A percentile compares a stretch with the other conserved stretches of the same genome.
Conservation (phyloP, 2,329 filamentous ascomycete genomes). For the Diaporthe citrichinensis region DNA sequence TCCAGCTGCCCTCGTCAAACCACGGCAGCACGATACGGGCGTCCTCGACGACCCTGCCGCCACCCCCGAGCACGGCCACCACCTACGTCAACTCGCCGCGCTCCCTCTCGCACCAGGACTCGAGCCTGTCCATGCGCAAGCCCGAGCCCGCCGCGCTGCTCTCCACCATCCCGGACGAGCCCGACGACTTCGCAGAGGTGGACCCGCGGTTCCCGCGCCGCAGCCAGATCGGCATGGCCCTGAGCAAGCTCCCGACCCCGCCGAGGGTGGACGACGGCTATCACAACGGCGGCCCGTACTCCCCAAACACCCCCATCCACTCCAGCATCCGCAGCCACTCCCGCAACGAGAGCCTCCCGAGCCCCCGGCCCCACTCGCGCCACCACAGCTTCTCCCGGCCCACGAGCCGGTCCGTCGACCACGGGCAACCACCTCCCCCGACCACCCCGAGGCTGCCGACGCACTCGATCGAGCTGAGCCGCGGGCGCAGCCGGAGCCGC, state of each 20-base stretch:
- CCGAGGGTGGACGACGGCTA: neutral
- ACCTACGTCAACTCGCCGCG: neutral
- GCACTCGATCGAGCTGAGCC: slow-evolving; percentile 13
- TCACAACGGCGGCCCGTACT: neutral
- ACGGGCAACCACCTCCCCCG: neutral
- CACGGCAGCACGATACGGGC: slow-evolving; percentile 20
- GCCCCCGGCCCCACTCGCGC: neutral
- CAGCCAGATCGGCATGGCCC: slow-evolving; percentile 35
- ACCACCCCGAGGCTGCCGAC: neutral
- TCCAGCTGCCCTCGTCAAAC: slow-evolving; percentile 7
- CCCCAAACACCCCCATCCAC: neutral
- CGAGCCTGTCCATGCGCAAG: slow-evolving; percentile 11
- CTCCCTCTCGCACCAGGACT: slow-evolving; percentile 5
- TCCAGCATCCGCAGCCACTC: neutral
- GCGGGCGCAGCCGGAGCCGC: slow-evolving; percentile 17
- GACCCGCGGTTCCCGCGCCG: slow-evolving; percentile 23
- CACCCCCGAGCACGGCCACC: slow-evolving; percentile 16
- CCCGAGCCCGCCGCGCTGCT: slow-evolving; percentile 3
- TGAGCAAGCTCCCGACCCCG: slow-evolving; percentile 2
- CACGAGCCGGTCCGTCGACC: slow-evolving; percentile 21
- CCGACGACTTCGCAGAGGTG: slow-evolving; percentile 9
- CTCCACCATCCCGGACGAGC: slow-evolving; percentile 32
- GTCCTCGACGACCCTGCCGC: neutral
- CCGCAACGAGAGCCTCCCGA: neutral
- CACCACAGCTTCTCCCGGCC: slow-evolving; percentile 26